These are phyloP conservation scores for Barnettozyma botsteinii DNA, from an alignment of 805 yeast genomes.

Conservation along the genomic window DNA sequence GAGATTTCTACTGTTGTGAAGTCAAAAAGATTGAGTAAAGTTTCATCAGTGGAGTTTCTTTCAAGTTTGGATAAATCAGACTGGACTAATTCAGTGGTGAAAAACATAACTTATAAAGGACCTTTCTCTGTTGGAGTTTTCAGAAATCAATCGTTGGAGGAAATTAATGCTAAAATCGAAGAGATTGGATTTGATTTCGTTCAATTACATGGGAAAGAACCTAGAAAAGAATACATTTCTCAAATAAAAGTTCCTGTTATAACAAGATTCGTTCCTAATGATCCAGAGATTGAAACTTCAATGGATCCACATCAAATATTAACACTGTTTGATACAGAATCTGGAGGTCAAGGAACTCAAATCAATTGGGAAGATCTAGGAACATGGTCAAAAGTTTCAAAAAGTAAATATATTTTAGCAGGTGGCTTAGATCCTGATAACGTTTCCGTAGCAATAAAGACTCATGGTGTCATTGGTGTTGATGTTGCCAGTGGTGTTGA, in stretches of 20 bases:
- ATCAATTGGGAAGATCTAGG: constrained; percentile 63
- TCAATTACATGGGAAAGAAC: constrained; percentile 82
- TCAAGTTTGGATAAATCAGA: not conserved
- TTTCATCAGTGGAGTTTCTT: not conserved
- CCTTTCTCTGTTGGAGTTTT: constrained; percentile 87
- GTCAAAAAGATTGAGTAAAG: constrained; percentile 5
- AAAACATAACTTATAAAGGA: constrained; percentile 34
- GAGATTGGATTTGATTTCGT: constrained; percentile 63
- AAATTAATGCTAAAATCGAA: constrained; percentile 39
- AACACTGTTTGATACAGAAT: constrained; percentile 77
- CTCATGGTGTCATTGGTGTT: constrained; percentile 71
- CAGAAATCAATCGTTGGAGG: constrained; percentile 68
- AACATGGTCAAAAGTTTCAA: constrained; percentile 27
- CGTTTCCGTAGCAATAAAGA: constrained; percentile 44
- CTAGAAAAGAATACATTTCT: constrained; percentile 37
- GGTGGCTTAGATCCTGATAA: constrained; percentile 86
- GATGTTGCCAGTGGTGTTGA: constrained; percentile 98
- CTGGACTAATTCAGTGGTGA: constrained; percentile 11
- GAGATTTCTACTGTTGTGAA: constrained; percentile 37
- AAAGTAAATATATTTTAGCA: constrained; percentile 56
- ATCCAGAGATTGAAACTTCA: constrained; percentile 32
- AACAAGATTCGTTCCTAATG: constrained; percentile 62
- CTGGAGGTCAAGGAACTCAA: constrained; percentile 86
- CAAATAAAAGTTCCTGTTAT: constrained; percentile 52
- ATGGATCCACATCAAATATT: constrained; percentile 37